Percentiles rank a stretch among this genome's conserved stretches.
Conservation (phyloP, 1,284 basidiomycete genomes). For the Cryptococcus depauperatus region DNA sequence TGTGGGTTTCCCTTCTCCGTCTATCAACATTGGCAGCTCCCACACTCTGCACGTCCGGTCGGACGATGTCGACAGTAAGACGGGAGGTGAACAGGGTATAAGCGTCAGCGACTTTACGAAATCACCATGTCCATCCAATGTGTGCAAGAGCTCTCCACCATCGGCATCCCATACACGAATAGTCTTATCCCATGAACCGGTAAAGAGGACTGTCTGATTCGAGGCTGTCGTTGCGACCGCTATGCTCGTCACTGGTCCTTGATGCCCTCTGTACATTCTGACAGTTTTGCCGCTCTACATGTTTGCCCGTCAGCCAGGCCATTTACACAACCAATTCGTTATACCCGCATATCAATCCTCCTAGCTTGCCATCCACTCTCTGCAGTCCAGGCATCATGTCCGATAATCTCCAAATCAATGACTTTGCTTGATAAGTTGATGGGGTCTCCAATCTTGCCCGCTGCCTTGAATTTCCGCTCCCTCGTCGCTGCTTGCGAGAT, state of each 20-base stretch:
- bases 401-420: constrained; percentile 59
- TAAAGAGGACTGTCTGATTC: constrained; percentile 50
- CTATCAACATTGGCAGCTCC: constrained; percentile 46
- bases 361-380: constrained; percentile 70
- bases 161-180: constrained; percentile 73
- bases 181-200: constrained; percentile 87
- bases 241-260: constrained; percentile 74
- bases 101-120: constrained; percentile 76
- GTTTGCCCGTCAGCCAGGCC: neutral
- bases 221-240: constrained; percentile 50
- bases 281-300: constrained; percentile 66
- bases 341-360: constrained; percentile 65
- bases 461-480: constrained; percentile 61
- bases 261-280: constrained; percentile 69
- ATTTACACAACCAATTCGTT: constrained; percentile 11
- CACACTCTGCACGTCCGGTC: constrained; percentile 85
- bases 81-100: constrained; percentile 50
- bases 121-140: constrained; percentile 70
- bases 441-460: constrained; percentile 64
- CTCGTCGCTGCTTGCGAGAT: constrained; percentile 59
- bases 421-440: constrained; percentile 67
- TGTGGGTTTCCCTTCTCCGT: constrained; percentile 43
- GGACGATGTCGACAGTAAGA: constrained; percentile 79
- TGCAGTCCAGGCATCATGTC: constrained; percentile 67
- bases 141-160: constrained; percentile 59